Evolutionary conservation across 2,329 filamentous ascomycete species (phyloP).

Genomic region (Claviceps sp.): DNA sequence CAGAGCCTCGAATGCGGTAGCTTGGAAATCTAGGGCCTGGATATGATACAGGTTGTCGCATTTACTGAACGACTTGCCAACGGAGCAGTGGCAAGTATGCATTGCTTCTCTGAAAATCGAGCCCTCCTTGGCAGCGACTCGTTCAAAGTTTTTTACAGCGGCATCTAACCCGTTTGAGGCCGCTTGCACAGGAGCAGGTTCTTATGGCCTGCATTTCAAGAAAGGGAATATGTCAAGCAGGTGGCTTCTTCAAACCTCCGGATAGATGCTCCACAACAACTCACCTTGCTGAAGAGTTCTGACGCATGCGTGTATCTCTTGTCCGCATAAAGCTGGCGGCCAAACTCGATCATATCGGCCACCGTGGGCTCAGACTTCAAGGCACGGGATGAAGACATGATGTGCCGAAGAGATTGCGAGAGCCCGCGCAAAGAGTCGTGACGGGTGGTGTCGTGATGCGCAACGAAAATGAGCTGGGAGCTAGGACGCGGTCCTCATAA

Average conservation of each 20-base stretch:
- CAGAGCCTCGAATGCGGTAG: too few species aligned
- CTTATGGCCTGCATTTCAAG: constrained; percentile 20
- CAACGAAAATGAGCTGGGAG: too few species aligned
- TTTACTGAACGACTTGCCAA: too few species aligned
- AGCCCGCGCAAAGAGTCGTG: constrained; percentile 2
- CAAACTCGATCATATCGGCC: constrained; percentile 15
- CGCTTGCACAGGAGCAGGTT: constrained; percentile 20
- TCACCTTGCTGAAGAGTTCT: constrained; percentile 23
- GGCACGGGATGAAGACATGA: constrained; percentile 6
- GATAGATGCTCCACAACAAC: not conserved
- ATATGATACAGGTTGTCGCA: too few species aligned
- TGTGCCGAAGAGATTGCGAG: constrained; percentile 5
- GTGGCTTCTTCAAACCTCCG: not conserved
- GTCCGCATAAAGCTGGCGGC: constrained; percentile 19
- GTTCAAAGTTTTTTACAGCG: not conserved
- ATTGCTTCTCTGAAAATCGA: too few species aligned
- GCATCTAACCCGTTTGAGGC: constrained; percentile 15
- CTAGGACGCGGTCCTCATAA: too few species aligned
- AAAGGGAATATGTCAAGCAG: not conserved
- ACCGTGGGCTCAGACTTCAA: not conserved
- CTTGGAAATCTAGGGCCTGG: too few species aligned
- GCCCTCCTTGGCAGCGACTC: too few species aligned
- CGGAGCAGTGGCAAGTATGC: too few species aligned
- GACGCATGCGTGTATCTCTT: constrained; percentile 23
- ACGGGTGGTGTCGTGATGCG: too few species aligned